Evolutionary conservation across 2,329 filamentous ascomycete species (phyloP).

Genomic region (Dothideomycetes sp.): DNA sequence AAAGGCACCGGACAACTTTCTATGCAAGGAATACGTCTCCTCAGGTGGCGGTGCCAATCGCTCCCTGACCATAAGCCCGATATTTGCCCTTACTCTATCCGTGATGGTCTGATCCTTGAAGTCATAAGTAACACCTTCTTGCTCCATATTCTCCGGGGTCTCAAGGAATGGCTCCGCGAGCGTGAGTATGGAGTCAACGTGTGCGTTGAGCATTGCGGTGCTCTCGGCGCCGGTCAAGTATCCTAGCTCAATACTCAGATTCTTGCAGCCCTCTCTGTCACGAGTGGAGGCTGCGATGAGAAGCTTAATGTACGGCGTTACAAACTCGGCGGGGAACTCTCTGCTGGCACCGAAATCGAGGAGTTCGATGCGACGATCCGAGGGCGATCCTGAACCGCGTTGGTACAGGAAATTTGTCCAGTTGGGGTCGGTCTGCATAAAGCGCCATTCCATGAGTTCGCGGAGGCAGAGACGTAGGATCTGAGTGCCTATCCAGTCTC

Average conservation of each 20-base stretch:
- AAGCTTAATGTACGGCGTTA: constrained; percentile 67
- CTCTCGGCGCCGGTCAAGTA: constrained; percentile 91
- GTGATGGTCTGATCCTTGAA: constrained; percentile 94
- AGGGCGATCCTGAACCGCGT: constrained; percentile 29
- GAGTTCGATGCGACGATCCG: constrained; percentile 57
- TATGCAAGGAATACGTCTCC: constrained; percentile 91
- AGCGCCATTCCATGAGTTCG: constrained; percentile 87
- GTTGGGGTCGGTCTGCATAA: constrained; percentile 99
- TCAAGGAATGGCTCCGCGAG: constrained; percentile 82
- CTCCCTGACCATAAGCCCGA: constrained; percentile 88
- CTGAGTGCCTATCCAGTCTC: constrained; percentile 93
- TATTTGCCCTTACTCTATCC: constrained; percentile 75
- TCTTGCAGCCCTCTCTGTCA: constrained; percentile 53
- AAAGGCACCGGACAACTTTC: constrained; percentile 92
- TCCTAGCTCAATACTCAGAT: constrained; percentile 64
- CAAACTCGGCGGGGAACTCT: constrained; percentile 72
- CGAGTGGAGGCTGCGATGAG: constrained; percentile 67
- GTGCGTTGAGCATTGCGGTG: constrained; percentile 75
- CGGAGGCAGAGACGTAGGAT: constrained; percentile 83
- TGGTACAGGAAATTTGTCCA: constrained; percentile 99
- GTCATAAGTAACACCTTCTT: constrained; percentile 84
- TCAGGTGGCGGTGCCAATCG: constrained; percentile 83
- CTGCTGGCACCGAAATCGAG: constrained; percentile 92
- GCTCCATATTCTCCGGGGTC: constrained; percentile 49
- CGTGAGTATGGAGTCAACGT: constrained; percentile 77